Evolutionary conservation across 1,139 yeast genomes (phyloP).

Genomic region (Debaryomycetaceae sp.): DNA sequence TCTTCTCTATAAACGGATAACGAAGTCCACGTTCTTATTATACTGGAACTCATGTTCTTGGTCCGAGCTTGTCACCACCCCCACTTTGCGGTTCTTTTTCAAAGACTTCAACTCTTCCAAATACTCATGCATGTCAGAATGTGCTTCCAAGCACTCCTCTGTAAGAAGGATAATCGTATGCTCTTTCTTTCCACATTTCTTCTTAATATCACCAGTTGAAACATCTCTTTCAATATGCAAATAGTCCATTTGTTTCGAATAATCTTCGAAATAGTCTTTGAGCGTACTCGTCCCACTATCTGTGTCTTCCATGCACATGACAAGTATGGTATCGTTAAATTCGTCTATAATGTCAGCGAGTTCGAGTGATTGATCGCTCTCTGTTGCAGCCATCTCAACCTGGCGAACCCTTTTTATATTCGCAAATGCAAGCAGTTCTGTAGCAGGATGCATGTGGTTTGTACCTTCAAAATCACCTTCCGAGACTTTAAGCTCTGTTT

Average conservation of each 20-base stretch:
- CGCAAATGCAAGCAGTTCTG: no score
- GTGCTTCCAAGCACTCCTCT: background rate
- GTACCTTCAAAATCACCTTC: no score
- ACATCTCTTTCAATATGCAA: background rate
- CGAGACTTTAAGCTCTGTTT: no score
- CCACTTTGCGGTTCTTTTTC: background rate
- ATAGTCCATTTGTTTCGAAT: background rate
- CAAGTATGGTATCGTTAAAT: background rate
- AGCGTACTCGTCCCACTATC: conserved; percentile 9
- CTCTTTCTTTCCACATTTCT: background rate
- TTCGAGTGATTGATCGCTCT: background rate
- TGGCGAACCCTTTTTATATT: no score
- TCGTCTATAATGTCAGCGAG: background rate
- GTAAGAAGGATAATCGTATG: background rate
- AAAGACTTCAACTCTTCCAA: background rate
- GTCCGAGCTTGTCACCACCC: no score
- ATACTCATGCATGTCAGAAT: background rate
- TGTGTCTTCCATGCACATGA: background rate
- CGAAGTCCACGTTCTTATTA: no score
- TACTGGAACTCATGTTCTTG: no score
- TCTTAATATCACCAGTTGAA: background rate
- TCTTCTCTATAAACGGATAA: no score
- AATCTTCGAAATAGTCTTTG: background rate
- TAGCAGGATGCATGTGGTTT: no score
- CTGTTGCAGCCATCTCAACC: background rate